Evolutionary conservation across 1,284 basidiomycete species (phyloP), one percentile per base, ranked within the genome.

Genomic region (Somion occarium): DNA sequence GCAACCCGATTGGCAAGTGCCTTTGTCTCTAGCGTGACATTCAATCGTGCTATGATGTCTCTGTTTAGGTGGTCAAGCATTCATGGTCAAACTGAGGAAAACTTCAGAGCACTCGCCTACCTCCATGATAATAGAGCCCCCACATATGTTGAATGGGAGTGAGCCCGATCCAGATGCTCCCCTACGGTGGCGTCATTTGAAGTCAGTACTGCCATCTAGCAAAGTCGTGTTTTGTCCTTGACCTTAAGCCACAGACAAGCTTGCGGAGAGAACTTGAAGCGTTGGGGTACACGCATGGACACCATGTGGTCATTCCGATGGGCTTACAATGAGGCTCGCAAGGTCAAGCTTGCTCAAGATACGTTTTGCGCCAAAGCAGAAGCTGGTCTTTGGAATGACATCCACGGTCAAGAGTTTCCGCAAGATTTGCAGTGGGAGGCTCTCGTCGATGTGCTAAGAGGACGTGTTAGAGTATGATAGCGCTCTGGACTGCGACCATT

Each of bases 371-470:
- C 60, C 24, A 79, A 78, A 53, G 85, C 77, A 1, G 61, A 79
- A 41, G 64, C 71, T 4, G 80, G 82, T 2, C 60, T 82, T 53
- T 92, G 88, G 83, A 72, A 73, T 48, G 67, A 69, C 13, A 62
- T 73, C 13, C 61, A 75, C 1, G 64, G 68, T 5, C 71, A 84
- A 20, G 79, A 76, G 1, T 93, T 90, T 67, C 93, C 93, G 0
- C 83, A 91, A 47, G 80, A 83, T 38, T 71, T 93, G 41, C 78
- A 91, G 62, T 91, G 87, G 80, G 93, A 96, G 62, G 85, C 84
- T 11, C 72, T 96, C 7, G 88, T 94, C 3, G 93, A 95, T 57
- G 89, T 94, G 4, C 74, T 97, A 22, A 75, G 94, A 44, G 90
- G 85, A 7, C 74, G 77, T 20, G 88, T 90, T 55, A 89, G 88